Conservation (phyloP, 371 early-diverging fungal genomes). For the Rhizopus microsporus region DNA sequence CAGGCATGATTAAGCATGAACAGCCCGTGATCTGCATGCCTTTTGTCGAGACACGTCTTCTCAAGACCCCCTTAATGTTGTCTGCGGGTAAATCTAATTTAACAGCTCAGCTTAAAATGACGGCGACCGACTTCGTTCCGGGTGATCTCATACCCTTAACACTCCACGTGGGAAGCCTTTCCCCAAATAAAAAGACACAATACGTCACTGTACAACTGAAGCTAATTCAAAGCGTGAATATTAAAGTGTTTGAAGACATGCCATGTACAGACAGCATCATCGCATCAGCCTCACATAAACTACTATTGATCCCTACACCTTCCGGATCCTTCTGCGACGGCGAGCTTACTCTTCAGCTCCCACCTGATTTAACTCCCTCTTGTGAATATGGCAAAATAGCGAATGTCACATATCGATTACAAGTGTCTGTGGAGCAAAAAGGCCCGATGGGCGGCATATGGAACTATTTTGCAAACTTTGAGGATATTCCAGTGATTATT, state of each 20-base stretch:
- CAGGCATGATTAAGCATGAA: slow-evolving; percentile 3
- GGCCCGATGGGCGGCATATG: slow-evolving; percentile 25
- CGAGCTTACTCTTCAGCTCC: slow-evolving; percentile 13
- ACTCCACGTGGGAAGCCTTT: slow-evolving; percentile 4
- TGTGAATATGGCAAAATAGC: slow-evolving; percentile 20
- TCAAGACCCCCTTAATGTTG: slow-evolving; percentile 14
- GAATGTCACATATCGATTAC: slow-evolving; percentile 10
- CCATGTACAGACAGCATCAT: slow-evolving; percentile 3
- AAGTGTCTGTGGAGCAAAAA: slow-evolving; percentile 18
- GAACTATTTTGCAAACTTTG: slow-evolving; percentile 7
- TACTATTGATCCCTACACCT: slow-evolving; percentile 3
- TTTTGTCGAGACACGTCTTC: slow-evolving; percentile 20
- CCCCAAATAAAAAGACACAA: background rate
- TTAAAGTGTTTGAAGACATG: slow-evolving; percentile 7
- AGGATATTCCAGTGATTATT: slow-evolving; percentile 26
- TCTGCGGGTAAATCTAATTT: slow-evolving; percentile 10
- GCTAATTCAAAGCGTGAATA: slow-evolving; percentile 6
- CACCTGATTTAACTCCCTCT: slow-evolving; percentile 13
- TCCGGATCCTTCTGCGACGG: slow-evolving; percentile 12
- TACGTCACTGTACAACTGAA: slow-evolving; percentile 19
- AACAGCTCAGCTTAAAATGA: slow-evolving; percentile 9
- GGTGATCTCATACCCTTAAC: slow-evolving; percentile 13
- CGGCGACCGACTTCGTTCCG: slow-evolving; percentile 15
- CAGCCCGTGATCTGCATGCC: slow-evolving; percentile 19
- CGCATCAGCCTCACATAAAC: background rate